Percentiles rank a stretch among this genome's conserved stretches.
phyloP scores from a whole-genome alignment of 371 early-diverging fungal species.

The Lichtheimia hyalospora region DNA sequence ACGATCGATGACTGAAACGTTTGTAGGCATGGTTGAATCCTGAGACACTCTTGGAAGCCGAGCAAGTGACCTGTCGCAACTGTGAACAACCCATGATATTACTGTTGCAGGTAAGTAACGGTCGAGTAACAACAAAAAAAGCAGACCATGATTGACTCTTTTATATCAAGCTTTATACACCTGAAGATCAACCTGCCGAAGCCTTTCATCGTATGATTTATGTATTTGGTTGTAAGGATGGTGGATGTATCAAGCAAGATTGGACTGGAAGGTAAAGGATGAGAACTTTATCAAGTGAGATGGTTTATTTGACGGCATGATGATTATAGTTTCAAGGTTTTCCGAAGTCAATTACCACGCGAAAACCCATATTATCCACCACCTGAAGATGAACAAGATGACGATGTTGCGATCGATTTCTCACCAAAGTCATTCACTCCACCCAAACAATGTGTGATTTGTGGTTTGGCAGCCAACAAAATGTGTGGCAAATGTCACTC shows the following conservation, averaged over 20 bases:
- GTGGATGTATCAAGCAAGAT: slow-evolving; percentile 70
- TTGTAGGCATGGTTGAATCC: slow-evolving; percentile 86
- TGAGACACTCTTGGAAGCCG: slow-evolving; percentile 58
- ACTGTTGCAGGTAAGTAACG: slow-evolving; percentile 74
- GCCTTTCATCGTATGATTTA: slow-evolving; percentile 92
- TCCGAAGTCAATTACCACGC: slow-evolving; percentile 84
- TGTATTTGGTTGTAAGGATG: slow-evolving; percentile 88
- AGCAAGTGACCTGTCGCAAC: slow-evolving; percentile 70
- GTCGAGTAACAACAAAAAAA: background rate
- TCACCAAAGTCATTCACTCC: slow-evolving; percentile 33
- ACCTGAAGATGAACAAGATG: slow-evolving; percentile 26
- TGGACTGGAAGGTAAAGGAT: slow-evolving; percentile 59
- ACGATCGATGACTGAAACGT: background rate
- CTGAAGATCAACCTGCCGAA: slow-evolving; percentile 83
- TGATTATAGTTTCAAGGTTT: slow-evolving; percentile 75
- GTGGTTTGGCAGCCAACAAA: slow-evolving; percentile 81
- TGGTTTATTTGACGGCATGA: background rate
- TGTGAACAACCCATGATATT: slow-evolving; percentile 81
- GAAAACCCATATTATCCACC: slow-evolving; percentile 72
- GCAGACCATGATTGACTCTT: background rate
- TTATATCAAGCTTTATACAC: slow-evolving; percentile 79
- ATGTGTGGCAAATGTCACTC: slow-evolving; percentile 77
- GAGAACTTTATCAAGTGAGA: background rate
- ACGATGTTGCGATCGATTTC: slow-evolving; percentile 19
- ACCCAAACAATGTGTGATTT: slow-evolving; percentile 50